phyloP scores from a whole-genome alignment of 768 basidiomycete genomes.

The Phaffia tasmanica region DNA sequence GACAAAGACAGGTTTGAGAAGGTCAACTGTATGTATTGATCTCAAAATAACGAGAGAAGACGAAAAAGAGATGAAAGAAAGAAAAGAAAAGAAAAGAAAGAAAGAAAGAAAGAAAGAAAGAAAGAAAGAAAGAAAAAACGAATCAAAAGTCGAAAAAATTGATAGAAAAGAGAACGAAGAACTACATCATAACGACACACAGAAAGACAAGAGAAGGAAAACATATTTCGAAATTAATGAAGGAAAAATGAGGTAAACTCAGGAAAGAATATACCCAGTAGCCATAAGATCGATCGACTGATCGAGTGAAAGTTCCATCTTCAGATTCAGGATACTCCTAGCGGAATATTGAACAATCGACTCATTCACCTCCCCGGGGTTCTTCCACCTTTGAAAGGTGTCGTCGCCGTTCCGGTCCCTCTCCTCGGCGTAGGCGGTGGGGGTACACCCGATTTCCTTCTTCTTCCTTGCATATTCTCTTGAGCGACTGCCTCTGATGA shows the following conservation, averaged over 20 bases:
- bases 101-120: not conserved
- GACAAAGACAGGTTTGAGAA: too few relatives aligned
- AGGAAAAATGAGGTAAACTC: not conserved
- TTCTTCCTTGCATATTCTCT: too few relatives aligned
- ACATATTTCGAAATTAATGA: not conserved
- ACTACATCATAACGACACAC: not conserved
- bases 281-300: too few relatives aligned
- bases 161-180: not conserved
- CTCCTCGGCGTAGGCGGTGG: conserved; percentile 18
- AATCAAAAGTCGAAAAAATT: not conserved
- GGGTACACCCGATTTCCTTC: too few relatives aligned
- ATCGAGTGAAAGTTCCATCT: not conserved
- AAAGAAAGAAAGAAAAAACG: not conserved
- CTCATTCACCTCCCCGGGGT: not conserved
- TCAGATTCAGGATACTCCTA: not conserved
- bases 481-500: too few relatives aligned
- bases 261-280: not conserved
- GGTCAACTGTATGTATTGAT: too few relatives aligned
- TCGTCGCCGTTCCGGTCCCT: conserved; percentile 5
- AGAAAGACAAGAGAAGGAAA: not conserved
- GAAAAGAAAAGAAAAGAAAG: not conserved
- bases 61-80: not conserved
- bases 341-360: not conserved
- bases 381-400: conserved; percentile 6
- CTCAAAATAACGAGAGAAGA: not conserved